Conservation (phyloP, 176 grass and related monocot species). For the Bothriochloa decipiens region DNA sequence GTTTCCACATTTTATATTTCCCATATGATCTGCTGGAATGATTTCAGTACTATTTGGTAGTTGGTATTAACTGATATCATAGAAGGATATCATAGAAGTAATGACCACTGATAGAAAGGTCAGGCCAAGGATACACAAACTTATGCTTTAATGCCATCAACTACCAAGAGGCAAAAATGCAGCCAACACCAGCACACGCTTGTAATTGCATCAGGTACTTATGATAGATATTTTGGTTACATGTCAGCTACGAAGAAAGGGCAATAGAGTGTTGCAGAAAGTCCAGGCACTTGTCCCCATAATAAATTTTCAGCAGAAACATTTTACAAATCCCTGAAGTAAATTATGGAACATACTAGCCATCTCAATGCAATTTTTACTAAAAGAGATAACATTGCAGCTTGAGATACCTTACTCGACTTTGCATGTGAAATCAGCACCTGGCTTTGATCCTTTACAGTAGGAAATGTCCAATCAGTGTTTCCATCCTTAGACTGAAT, state of each 20-base stretch:
- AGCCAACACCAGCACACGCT: background rate
- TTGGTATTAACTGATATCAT: constrained; percentile 13
- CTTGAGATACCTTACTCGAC: constrained; percentile 78
- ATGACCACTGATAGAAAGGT: background rate
- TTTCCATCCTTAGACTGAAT: constrained; percentile 89
- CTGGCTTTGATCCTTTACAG: constrained; percentile 80
- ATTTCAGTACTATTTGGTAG: background rate
- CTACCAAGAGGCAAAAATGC: constrained; percentile 1
- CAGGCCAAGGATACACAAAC: background rate
- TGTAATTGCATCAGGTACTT: background rate
- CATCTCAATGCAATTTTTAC: constrained; percentile 21
- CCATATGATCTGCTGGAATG: constrained; percentile 11
- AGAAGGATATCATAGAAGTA: background rate
- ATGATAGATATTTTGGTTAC: background rate
- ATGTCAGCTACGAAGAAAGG: background rate
- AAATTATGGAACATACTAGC: constrained; percentile 20
- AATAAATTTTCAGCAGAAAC: background rate
- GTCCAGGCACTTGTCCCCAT: background rate
- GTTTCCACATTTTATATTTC: background rate
- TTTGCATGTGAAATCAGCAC: constrained; percentile 88
- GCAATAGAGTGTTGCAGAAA: background rate
- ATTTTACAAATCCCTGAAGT: background rate
- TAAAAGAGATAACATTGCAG: constrained; percentile 19
- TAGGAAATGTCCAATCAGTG: constrained; percentile 86
- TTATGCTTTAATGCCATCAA: constrained; percentile 12